Evolutionary conservation across 441 rosid genomes (phyloP).

Genomic region (Bocquillonia castaneifolia): DNA sequence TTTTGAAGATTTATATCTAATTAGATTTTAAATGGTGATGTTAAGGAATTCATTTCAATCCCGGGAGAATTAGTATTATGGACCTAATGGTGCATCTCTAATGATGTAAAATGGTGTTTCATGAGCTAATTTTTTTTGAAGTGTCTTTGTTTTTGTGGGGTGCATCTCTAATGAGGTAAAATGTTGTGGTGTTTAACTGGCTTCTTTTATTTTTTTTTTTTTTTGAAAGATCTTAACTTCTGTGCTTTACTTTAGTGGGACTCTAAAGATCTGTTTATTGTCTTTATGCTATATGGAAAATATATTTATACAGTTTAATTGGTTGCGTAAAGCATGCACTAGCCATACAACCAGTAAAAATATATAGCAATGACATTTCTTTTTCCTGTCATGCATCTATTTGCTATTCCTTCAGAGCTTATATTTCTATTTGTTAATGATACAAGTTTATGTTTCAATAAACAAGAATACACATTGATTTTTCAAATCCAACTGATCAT

Average conservation of each 20-base stretch:
- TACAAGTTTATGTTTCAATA: too few relatives aligned
- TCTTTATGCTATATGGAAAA: background rate
- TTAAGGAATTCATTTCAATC: background rate
- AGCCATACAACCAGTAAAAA: constrained; percentile 11
- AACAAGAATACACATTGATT: too few relatives aligned
- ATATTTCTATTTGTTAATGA: background rate
- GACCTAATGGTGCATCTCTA: too few relatives aligned
- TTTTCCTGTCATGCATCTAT: background rate
- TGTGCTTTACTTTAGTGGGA: background rate
- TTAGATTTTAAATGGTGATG: background rate
- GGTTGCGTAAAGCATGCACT: background rate
- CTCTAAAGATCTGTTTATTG: background rate
- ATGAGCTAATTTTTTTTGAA: too few relatives aligned
- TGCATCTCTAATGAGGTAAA: background rate
- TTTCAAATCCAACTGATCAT: too few relatives aligned
- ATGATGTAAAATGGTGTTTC: too few relatives aligned
- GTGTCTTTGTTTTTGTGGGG: too few relatives aligned
- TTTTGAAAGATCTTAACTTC: background rate
- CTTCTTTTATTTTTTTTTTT: background rate
- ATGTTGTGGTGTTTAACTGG: background rate
- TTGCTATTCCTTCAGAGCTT: background rate
- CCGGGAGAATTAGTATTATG: background rate
- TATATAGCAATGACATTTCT: background rate
- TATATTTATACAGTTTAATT: background rate
- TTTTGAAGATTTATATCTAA: too few relatives aligned